A percentile compares a stretch with the other conserved stretches of the same genome.
phyloP scores from a whole-genome alignment of 1,284 basidiomycete genomes.

The Boletellus deceptivus region DNA sequence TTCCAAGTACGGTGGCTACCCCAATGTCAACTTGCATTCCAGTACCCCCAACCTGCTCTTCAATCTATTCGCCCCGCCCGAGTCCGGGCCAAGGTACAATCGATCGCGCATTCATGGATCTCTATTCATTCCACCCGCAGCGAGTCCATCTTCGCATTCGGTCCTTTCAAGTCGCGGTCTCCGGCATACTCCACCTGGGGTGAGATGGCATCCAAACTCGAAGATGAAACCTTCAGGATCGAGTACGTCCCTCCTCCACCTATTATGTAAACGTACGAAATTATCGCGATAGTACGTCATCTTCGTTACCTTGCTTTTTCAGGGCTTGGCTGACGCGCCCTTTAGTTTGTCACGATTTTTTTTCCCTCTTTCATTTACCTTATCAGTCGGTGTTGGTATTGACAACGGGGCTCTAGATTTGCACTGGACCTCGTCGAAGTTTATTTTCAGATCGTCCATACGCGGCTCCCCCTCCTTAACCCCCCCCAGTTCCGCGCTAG shows the following conservation, averaged over 20 bases:
- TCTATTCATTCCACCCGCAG: conserved; percentile 24
- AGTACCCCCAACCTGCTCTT: conserved; percentile 61
- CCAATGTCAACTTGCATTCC: conserved; percentile 53
- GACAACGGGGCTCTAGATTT: conserved; percentile 51
- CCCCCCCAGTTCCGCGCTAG: conserved; percentile 71
- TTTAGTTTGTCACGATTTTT: conserved; percentile 11
- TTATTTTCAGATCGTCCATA: conserved; percentile 86
- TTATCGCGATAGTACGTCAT: conserved; percentile 33
- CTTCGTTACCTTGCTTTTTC: conserved; percentile 9
- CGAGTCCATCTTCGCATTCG: conserved; percentile 28
- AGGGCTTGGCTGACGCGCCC: conserved; percentile 16
- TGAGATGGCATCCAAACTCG: conserved; percentile 62
- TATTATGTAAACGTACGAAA: conserved; percentile 28
- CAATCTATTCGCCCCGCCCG: conserved; percentile 72
- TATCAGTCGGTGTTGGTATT: conserved; percentile 23
- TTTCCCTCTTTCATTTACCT: conserved; percentile 21
- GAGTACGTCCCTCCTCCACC: conserved; percentile 56
- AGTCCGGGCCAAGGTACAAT: conserved; percentile 48
- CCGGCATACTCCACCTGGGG: conserved; percentile 67
- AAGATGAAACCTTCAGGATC: conserved; percentile 66
- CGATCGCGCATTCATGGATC: conserved; percentile 14
- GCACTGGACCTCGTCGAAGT: conserved; percentile 87
- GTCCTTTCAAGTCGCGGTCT: conserved; percentile 32
- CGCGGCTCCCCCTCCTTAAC: conserved; percentile 78
- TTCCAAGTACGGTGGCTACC: conserved; percentile 47